These are phyloP conservation scores for Nothomitra cinnamomea DNA, from an alignment of 2,329 filamentous ascomycete genomes.

Conservation along the genomic window DNA sequence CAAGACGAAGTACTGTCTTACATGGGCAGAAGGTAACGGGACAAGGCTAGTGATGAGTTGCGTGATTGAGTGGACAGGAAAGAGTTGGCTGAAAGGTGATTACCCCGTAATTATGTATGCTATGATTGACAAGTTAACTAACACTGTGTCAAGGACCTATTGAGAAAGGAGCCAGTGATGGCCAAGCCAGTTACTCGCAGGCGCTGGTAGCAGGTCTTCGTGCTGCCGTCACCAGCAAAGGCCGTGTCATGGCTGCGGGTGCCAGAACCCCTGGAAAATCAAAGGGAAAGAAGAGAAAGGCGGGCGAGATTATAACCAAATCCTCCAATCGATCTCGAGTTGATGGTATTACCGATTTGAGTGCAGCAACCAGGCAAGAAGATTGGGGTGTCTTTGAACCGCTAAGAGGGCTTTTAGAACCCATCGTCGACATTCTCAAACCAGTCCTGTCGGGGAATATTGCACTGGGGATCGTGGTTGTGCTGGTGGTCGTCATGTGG, in stretches of 20 bases:
- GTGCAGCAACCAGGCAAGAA: constrained; percentile 19
- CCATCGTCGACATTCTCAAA: constrained; percentile 49
- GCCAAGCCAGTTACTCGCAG: constrained; percentile 68
- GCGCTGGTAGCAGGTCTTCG: constrained; percentile 62
- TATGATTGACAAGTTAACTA: not conserved
- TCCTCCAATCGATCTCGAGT: constrained; percentile 23
- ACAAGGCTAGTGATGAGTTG: constrained; percentile 80
- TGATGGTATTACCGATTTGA: constrained; percentile 13
- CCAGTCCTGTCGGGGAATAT: constrained; percentile 62
- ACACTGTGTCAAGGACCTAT: constrained; percentile 51
- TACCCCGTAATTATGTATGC: constrained; percentile 3
- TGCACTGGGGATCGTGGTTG: constrained; percentile 55
- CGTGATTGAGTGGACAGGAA: constrained; percentile 87
- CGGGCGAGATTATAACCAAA: constrained; percentile 32
- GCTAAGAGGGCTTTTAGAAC: constrained; percentile 49
- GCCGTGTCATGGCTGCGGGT: constrained; percentile 32
- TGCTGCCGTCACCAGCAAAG: constrained; percentile 50
- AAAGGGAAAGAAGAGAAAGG: constrained; percentile 43
- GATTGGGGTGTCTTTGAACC: constrained; percentile 76
- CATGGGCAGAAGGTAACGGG: constrained; percentile 74
- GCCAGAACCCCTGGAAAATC: constrained; percentile 28
- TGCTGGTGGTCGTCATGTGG: constrained; percentile 59
- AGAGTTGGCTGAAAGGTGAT: constrained; percentile 92
- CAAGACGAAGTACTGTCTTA: constrained; percentile 88
- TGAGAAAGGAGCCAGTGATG: constrained; percentile 86